These are phyloP conservation scores for Dactylonectria estremocensis DNA, from an alignment of 2,329 filamentous ascomycete species.

Conservation along the genomic window DNA sequence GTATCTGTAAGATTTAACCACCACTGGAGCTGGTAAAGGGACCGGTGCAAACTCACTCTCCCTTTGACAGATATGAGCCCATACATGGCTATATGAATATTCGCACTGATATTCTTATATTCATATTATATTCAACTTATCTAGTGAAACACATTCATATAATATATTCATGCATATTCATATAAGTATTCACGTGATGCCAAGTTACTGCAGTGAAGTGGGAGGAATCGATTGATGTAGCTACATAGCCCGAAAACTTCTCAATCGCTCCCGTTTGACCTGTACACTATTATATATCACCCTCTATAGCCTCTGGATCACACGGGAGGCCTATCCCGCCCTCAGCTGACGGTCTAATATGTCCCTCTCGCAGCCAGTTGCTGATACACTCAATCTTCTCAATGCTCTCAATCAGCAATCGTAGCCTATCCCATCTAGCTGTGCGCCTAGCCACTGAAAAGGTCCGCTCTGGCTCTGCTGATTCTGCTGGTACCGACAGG, in stretches of 20 bases:
- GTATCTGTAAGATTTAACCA: too few relatives aligned
- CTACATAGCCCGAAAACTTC: background rate
- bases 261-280: too few relatives aligned
- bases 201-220: background rate
- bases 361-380: background rate
- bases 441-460: background rate
- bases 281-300: background rate
- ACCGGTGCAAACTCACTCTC: too few relatives aligned
- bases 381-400: background rate
- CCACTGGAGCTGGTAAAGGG: too few relatives aligned
- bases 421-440: background rate
- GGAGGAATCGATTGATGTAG: background rate
- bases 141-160: background rate
- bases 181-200: background rate
- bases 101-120: background rate
- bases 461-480: background rate
- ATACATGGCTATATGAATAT: too few relatives aligned
- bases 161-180: background rate
- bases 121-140: background rate
- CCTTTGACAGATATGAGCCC: too few relatives aligned
- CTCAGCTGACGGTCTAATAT: background rate
- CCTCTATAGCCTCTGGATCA: background rate
- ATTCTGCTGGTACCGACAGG: background rate
- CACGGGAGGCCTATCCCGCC: background rate
- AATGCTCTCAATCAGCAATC: background rate